These are phyloP conservation scores for Emericellopsis atlantica DNA, from an alignment of 2,329 filamentous ascomycete genomes.

Conservation along the genomic window DNA sequence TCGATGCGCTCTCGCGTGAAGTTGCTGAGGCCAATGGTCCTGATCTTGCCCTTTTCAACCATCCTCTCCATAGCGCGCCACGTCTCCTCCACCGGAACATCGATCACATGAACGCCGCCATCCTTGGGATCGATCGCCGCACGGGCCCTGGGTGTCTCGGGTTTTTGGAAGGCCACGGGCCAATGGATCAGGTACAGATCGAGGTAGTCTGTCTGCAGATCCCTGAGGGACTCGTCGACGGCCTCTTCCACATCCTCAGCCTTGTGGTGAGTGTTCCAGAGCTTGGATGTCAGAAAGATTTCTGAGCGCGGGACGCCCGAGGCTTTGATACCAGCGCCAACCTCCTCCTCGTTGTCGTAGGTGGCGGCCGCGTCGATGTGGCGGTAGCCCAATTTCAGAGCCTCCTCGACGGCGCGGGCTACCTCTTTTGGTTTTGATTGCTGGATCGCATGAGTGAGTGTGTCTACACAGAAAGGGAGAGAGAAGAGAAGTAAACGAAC, in stretches of 20 bases:
- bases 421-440: constrained; percentile 5
- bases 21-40: constrained; percentile 47
- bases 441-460: not conserved
- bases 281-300: constrained; percentile 44
- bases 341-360: constrained; percentile 27
- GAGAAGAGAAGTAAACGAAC: constrained; percentile 5
- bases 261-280: constrained; percentile 46
- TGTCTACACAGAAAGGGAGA: not conserved
- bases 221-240: constrained; percentile 31
- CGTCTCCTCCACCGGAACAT: constrained; percentile 37
- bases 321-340: constrained; percentile 25
- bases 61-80: constrained; percentile 50
- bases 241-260: constrained; percentile 31
- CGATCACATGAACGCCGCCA: constrained; percentile 25
- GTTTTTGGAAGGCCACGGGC: constrained; percentile 29
- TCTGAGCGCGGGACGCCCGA: constrained; percentile 24
- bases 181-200: constrained; percentile 36
- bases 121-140: constrained; percentile 26
- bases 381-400: constrained; percentile 24
- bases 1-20: constrained; percentile 41
- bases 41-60: constrained; percentile 37
- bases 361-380: constrained; percentile 30
- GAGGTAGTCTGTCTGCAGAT: constrained; percentile 36
- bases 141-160: constrained; percentile 25
- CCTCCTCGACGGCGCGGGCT: constrained; percentile 11